Base-by-base conservation (phyloP, 192 early-diverging fungal genomes). In the Umbelopsis sp. region DNA sequence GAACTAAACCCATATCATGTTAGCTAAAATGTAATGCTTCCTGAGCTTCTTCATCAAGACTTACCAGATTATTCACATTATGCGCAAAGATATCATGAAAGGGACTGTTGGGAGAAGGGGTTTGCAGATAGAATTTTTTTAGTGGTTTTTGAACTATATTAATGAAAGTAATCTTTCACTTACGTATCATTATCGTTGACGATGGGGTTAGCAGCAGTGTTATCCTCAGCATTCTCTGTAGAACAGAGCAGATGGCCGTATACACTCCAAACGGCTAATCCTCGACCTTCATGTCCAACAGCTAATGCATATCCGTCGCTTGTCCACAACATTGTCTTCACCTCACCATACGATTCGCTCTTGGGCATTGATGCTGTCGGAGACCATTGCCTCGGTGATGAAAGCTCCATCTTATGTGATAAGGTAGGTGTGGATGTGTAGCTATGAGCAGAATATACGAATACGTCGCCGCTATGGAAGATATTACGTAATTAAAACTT, bases 211-310 rank as follows among this genome's bases (percentile, higher is more conserved):
- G 56, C 12, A 17, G 31, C 31, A 2, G 29, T 32, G 0, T 14
- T 62, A 34, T 62, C 56, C 17, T 62, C 56, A n/a, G 56, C 31
- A 14, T 70, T 68, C 16, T 56, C 69, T 1, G 69, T 62, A 43
- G 74, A 69, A 31, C 71, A 68, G 36, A 74, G 41, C 16, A 90
- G 69, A 2, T 81, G 79, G 8, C 93, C 93, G 71, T 87, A 95
- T 7, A 89, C 88, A 78, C 91, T 95, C 93, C 93, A 95, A 6
- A 95, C 74, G 1, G 89, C 84, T 22, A 93, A 71, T 14, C 93
- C 91, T 34, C 87, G 87, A 66, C 78, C 68, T 22, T 68, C 75
- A 83, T 87, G 91, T 44, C 88, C 90, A 36, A 88, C 88, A 11
- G 91, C 91, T n/a, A 95, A 73, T 0, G 89, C 89, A 68, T 85